These are phyloP conservation scores for Melaleuca quinquenervia DNA, from an alignment of 345 rosid species.

Conservation along the genomic window DNA sequence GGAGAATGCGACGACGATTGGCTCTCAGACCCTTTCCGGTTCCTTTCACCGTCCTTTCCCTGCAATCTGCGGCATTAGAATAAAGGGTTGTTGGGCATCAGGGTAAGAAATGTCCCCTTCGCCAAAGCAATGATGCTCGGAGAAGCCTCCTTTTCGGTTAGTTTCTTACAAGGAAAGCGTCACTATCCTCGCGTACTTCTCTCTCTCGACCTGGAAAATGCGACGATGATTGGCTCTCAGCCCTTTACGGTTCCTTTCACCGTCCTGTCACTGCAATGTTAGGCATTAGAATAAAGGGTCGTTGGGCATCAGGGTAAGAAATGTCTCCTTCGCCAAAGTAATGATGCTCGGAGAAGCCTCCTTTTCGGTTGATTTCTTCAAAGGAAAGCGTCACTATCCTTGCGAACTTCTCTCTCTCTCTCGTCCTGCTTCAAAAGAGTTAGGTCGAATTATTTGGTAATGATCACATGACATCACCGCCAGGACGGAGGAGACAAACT, in stretches of 20 bases:
- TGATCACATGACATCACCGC: neutral
- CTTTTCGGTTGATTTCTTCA: neutral
- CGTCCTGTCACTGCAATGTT: too few relatives aligned
- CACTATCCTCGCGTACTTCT: neutral
- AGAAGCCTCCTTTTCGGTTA: neutral
- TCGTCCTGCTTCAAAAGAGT: neutral
- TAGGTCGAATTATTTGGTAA: neutral
- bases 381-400: neutral
- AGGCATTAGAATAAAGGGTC: neutral
- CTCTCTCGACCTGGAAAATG: neutral
- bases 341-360: neutral
- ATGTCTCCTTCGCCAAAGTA: neutral
- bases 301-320: neutral
- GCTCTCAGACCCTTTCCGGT: neutral
- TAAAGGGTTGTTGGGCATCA: neutral
- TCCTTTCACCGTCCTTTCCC: neutral
- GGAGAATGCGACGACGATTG: neutral
- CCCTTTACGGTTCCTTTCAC: too few relatives aligned
- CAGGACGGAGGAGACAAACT: neutral
- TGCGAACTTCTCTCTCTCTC: neutral
- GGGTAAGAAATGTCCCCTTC: neutral
- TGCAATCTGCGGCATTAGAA: neutral
- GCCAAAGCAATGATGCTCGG: too few relatives aligned
- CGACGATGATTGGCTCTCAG: neutral
- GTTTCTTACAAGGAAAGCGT: neutral